phyloP scores from a whole-genome alignment of 108 stramenopile genomes.

The Cylindrotheca closterium region DNA sequence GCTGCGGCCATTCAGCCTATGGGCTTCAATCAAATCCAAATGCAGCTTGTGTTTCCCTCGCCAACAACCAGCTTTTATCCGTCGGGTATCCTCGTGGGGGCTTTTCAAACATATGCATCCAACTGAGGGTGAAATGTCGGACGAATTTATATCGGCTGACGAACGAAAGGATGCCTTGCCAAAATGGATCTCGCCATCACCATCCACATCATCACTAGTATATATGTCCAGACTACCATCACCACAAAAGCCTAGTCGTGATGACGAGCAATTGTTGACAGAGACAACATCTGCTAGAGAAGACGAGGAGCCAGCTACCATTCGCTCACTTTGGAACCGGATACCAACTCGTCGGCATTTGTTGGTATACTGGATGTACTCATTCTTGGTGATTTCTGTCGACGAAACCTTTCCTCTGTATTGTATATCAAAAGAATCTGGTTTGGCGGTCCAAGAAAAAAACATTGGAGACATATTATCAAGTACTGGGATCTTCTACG shows the following conservation, averaged over 20 bases:
- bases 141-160: no score
- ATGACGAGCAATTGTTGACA: neutral
- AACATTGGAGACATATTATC: constrained; percentile 66
- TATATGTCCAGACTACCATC: neutral
- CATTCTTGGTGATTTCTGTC: constrained; percentile 47
- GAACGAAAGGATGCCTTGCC: neutral
- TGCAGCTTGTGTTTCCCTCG: neutral
- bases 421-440: constrained; percentile 56
- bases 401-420: constrained; percentile 73
- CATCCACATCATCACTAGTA: neutral
- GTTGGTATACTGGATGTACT: constrained; percentile 57
- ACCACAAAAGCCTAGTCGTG: neutral
- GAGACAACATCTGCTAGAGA: neutral
- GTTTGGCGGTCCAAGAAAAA: constrained; percentile 56
- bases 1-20: constrained; percentile 1
- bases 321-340: neutral
- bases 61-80: neutral
- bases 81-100: neutral
- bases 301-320: constrained; percentile 2
- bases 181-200: neutral
- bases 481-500: constrained; percentile 49
- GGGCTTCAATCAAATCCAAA: neutral
- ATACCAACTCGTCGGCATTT: constrained; percentile 39
- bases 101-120: neutral
- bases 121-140: neutral